Base-by-base conservation (phyloP, 169 alveolate genomes). In the Perkinsus chesapeaki region DNA sequence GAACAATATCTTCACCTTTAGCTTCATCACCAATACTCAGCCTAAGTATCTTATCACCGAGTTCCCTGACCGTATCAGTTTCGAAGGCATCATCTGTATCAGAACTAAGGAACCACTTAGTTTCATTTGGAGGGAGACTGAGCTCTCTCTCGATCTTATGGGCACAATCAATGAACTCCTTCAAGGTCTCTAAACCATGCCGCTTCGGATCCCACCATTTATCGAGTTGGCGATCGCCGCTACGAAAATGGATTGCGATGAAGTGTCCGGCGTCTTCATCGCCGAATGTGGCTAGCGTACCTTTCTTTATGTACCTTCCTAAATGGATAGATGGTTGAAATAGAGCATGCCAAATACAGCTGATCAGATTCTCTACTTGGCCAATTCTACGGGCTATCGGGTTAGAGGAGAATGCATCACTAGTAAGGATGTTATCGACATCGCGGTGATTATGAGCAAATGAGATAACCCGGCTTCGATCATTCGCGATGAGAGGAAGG, bases 151-250 rank as follows among this genome's bases (percentile, higher is more conserved):
- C 92, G 27, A 91, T 60, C 1, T 23, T 1, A 23, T 0, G 7
- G 5, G 92, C 92, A 38, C 92, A 91, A 0, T 31, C 20, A 12
- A 91, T 23, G 39, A 91, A 91, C 7, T 91, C 92, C 36, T 91
- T 31, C 72, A 91, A 34, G 3, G 92, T 38, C 72, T 39, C 72
- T 19, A 91, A 0, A 3, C 73, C 92, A 34, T 91, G 92, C 9
- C 92, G 92, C 48, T 39, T 38, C 12, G 92, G 92, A 23, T 91
- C 92, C 92, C 92, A 91, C 92, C 92, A 91, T 3, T 43, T 43
- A 16, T 43, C 60, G 19, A 5, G 34, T 39, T 39, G n/a, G 37
- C 92, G 43, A 43, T 91, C 39, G n/a, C 92, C 92, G 1, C 72
- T 47, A 0, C 92, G 43, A 34, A 91, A 91, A 38, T 91, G 92